Percentiles rank a stretch among this genome's conserved stretches.
Evolutionary conservation across 345 rosid species (phyloP).

Genomic region (Isatis tinctoria): DNA sequence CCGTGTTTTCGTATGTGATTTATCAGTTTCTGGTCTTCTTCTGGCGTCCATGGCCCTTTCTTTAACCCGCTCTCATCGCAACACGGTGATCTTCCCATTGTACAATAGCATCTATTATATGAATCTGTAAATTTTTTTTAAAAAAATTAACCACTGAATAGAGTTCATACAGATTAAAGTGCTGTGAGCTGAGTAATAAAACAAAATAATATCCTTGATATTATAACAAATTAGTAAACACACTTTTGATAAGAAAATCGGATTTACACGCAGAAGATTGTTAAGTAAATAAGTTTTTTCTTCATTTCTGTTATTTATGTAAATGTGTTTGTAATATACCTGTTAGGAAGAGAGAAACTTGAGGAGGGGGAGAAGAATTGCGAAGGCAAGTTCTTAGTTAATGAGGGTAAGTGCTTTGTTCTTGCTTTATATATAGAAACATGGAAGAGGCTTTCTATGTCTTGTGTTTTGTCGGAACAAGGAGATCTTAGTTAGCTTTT

Average conservation of each 20-base stretch:
- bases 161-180: neutral
- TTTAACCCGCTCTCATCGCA: conserved; percentile 48
- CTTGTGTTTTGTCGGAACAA: conserved; percentile 31
- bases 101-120: neutral
- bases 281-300: neutral
- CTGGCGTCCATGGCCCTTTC: conserved; percentile 84
- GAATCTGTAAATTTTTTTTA: neutral
- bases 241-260: neutral
- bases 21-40: conserved; percentile 56
- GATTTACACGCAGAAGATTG: neutral
- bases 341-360: neutral
- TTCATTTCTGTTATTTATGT: neutral
- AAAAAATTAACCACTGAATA: neutral
- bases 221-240: neutral
- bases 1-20: conserved; percentile 53
- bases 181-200: neutral
- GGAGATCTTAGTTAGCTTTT: conserved; percentile 25
- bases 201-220: neutral
- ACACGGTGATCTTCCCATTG: conserved; percentile 45
- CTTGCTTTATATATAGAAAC: conserved; percentile 18
- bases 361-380: neutral
- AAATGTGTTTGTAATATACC: neutral
- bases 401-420: conserved; percentile 17
- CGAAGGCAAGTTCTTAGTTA: conserved; percentile 10
- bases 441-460: conserved; percentile 16